Conservation (phyloP, 2,329 filamentous ascomycete genomes). For the Gremmenia infestans region DNA sequence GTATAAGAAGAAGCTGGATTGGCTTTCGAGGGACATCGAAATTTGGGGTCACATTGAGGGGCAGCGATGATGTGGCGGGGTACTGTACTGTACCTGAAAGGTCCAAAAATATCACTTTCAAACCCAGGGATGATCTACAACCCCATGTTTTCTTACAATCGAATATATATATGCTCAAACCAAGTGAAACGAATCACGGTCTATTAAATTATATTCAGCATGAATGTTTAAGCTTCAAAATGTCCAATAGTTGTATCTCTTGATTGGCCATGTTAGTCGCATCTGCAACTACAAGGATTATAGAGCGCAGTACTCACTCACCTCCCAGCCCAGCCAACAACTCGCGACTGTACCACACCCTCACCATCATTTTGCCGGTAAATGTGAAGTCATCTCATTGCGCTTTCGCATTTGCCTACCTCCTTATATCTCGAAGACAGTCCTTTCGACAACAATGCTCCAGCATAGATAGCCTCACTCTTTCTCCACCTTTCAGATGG, state of each 20-base stretch:
- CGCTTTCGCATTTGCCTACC: neutral
- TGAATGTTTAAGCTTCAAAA: neutral
- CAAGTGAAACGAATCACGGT: neutral
- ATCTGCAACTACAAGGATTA: constrained; percentile 6
- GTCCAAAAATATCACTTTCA: neutral
- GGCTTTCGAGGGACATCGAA: neutral
- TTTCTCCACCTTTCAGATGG: constrained; percentile 20
- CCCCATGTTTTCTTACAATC: no score
- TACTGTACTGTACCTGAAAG: neutral
- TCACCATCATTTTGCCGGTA: neutral
- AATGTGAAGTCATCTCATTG: neutral
- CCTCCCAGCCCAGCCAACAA: constrained; percentile 1
- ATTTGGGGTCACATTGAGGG: neutral
- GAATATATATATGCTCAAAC: neutral
- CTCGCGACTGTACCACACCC: neutral
- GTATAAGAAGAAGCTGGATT: neutral
- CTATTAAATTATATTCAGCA: neutral
- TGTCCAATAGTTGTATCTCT: neutral
- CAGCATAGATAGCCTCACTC: constrained; percentile 8
- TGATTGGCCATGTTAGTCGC: neutral
- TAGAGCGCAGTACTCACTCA: neutral
- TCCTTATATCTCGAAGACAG: neutral
- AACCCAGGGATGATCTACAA: neutral
- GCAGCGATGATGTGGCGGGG: neutral
- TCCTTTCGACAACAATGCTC: constrained; percentile 12